phyloP scores from a whole-genome alignment of 2,329 filamentous ascomycete species.

The Verticillium zaregamsianum region DNA sequence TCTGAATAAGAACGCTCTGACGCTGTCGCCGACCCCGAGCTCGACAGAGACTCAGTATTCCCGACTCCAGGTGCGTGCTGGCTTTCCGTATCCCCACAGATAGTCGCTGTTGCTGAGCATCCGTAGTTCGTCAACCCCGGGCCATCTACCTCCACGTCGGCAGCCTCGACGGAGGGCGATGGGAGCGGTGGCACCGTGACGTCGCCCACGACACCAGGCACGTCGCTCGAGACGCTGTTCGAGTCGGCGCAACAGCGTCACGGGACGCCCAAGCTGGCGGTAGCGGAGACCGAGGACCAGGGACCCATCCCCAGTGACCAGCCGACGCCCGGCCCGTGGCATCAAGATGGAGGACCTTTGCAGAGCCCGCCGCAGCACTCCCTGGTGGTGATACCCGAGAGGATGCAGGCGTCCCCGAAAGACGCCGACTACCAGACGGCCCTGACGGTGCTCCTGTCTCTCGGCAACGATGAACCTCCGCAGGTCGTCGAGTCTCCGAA shows the following conservation, averaged over 20 bases:
- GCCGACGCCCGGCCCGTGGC: background rate
- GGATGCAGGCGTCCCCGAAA: background rate
- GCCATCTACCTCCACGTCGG: background rate
- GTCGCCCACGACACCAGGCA: background rate
- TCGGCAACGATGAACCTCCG: slow-evolving; percentile 20
- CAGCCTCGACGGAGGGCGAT: background rate
- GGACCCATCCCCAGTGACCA: background rate
- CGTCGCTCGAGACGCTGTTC: background rate
- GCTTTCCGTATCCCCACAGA: background rate
- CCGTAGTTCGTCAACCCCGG: slow-evolving; percentile 8
- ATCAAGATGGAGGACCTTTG: background rate
- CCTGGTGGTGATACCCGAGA: background rate
- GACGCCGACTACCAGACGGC: slow-evolving; percentile 24
- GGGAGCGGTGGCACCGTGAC: background rate
- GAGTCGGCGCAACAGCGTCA: slow-evolving; percentile 3
- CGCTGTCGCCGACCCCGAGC: slow-evolving; percentile 19
- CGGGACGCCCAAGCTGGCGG: background rate
- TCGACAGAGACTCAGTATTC: slow-evolving; percentile 6
- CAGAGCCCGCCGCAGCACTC: background rate
- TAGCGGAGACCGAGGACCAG: background rate
- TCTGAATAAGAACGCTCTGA: slow-evolving; percentile 42
- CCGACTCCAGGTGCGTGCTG: slow-evolving; percentile 11
- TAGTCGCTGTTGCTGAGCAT: background rate
- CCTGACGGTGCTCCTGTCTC: slow-evolving; percentile 25
- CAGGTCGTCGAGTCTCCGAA: background rate